Evolutionary conservation across 495 filamentous ascomycete genomes (phyloP), one percentile per base, ranked within the genome.

Genomic region (Aspergillus avenaceus): DNA sequence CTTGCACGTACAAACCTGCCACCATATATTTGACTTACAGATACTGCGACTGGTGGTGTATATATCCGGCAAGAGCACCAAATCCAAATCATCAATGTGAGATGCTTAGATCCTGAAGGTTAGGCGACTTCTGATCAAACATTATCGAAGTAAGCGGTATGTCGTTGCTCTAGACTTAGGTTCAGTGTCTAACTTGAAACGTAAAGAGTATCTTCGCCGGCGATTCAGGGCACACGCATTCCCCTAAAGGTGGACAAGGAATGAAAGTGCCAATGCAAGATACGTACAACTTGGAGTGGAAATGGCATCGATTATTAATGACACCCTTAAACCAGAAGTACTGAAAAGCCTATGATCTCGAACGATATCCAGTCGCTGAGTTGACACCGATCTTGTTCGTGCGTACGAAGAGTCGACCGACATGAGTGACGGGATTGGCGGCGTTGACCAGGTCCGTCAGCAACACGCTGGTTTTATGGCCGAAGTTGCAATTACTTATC

Each of bases 231-330:
- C 76, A 81, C 44, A 80, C 71, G 0, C 76, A 78, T 51, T 67
- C 64, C 8, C 73, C 71, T 5, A 71, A 67, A 9, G 75, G 68
- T 16, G 78, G 73, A 2, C 77, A 81, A 45, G 78, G 76, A 4
- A 71, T 78, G 73, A 81, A 80, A 54, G 71, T 72, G 0, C 73
- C 73, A 2, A 59, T 81, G 12, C 71, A 77, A 31, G 78, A 81
- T 48, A 69, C 72, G 6, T 71, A 74, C n/a, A 79, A 79, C 47
- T 61, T 81, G 1, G 57, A 58, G 0, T 81, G 76, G 75, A 80
- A 81, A 53, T 81, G 8, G 66, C 65, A 8, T 59, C 70, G 18
- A 64, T 72, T 2, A 57, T 80, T 26, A 50, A 29, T 13, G 37
- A 45, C 0, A 28, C 14, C 5, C 24, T 31, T 5, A 46, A 63